Evolutionary conservation across 1,284 basidiomycete genomes (phyloP).

Genomic region (Takashimella koratensis): DNA sequence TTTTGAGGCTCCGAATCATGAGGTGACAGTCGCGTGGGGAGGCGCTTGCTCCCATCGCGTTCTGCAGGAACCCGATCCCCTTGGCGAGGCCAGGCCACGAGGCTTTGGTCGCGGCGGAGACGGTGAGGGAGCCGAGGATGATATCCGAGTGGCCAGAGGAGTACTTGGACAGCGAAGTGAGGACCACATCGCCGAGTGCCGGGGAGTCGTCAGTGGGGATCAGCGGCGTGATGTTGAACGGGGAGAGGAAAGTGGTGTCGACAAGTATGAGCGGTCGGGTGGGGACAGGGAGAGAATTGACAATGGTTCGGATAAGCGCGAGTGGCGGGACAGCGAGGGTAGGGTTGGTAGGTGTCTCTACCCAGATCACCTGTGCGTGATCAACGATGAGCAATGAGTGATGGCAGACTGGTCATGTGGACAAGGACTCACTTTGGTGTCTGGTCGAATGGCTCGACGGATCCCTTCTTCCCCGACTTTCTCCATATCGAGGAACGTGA

Average conservation of each 20-base stretch:
- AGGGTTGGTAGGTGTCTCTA: constrained; percentile 94
- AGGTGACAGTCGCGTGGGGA: constrained; percentile 89
- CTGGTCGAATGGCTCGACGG: constrained; percentile 61
- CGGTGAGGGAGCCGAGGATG: constrained; percentile 73
- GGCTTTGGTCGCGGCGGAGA: constrained; percentile 45
- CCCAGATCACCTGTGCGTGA: constrained; percentile 75
- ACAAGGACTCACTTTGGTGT: constrained; percentile 69
- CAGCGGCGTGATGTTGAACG: constrained; percentile 86
- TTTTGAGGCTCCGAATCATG: constrained; percentile 86
- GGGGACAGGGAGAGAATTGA: constrained; percentile 53
- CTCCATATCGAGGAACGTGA: constrained; percentile 83
- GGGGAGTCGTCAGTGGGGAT: constrained; percentile 56
- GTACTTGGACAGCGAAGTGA: constrained; percentile 73
- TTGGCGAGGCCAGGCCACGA: constrained; percentile 22
- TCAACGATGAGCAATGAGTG: not conserved
- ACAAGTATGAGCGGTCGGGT: constrained; percentile 63
- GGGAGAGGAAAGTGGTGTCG: constrained; percentile 89
- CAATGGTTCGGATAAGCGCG: constrained; percentile 72
- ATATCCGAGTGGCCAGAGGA: constrained; percentile 91
- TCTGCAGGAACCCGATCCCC: constrained; percentile 79
- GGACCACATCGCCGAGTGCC: constrained; percentile 54
- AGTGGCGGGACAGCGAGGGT: constrained; percentile 61
- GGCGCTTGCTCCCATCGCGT: constrained; percentile 80
- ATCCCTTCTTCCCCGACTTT: constrained; percentile 63
- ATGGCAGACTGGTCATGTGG: not conserved